These are phyloP conservation scores for Aspergillus carlsbadensis DNA, from an alignment of 495 filamentous ascomycete genomes.

Conservation along the genomic window DNA sequence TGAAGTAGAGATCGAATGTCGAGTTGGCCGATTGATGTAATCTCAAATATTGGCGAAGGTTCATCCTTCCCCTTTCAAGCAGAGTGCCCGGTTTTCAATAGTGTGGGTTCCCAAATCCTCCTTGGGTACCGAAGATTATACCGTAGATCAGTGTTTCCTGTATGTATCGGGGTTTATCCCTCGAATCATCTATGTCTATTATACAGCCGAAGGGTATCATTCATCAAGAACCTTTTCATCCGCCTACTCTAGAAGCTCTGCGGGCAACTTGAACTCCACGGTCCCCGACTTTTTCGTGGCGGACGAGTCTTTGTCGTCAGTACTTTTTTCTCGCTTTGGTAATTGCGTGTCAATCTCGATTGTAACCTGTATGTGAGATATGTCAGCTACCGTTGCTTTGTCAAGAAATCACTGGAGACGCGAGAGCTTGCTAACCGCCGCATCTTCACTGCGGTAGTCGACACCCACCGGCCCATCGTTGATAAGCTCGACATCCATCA, in stretches of 20 bases:
- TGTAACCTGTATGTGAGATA: conserved; percentile 53
- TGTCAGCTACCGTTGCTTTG: conserved; percentile 16
- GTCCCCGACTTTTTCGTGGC: conserved; percentile 13
- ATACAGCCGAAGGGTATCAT: conserved; percentile 13
- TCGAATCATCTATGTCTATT: conserved; percentile 3
- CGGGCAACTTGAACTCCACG: conserved; percentile 39
- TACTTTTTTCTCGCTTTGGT: conserved; percentile 48
- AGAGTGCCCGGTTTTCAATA: too few species aligned
- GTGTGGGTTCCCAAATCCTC: too few species aligned
- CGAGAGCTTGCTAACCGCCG: conserved; percentile 52
- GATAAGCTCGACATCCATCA: conserved; percentile 95
- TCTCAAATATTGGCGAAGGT: too few species aligned
- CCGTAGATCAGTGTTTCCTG: too few species aligned
- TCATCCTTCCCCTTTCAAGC: too few species aligned
- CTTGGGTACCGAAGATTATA: too few species aligned
- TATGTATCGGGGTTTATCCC: too few species aligned
- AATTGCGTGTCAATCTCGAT: conserved; percentile 64
- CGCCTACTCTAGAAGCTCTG: conserved; percentile 39
- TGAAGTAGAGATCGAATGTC: too few species aligned
- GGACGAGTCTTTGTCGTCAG: conserved; percentile 16
- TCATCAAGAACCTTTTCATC: neutral
- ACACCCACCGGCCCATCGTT: conserved; percentile 94
- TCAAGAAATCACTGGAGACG: conserved; percentile 29
- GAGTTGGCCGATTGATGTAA: too few species aligned
- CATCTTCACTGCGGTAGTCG: conserved; percentile 62